Evolutionary conservation across 306 rosid species (phyloP).

Genomic region (Inga oerstediana): DNA sequence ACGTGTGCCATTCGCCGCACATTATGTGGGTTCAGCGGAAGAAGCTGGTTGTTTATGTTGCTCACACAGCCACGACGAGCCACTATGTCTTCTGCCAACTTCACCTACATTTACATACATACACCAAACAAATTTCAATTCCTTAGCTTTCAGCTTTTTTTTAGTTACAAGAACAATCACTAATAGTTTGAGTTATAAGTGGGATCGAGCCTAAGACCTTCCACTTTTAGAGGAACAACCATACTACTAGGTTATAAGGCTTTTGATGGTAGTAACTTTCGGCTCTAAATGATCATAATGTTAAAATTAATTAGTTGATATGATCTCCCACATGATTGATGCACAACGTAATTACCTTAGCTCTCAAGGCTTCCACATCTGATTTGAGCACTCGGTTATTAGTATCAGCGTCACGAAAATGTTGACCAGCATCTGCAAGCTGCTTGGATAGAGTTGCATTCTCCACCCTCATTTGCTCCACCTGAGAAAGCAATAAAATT

Average conservation of each 20-base stretch:
- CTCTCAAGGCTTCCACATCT: constrained; percentile 90
- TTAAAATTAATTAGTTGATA: not conserved
- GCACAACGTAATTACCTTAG: constrained; percentile 57
- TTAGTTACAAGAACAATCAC: too few species aligned
- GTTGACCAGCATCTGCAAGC: constrained; percentile 64
- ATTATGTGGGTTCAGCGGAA: constrained; percentile 48
- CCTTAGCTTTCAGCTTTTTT: too few species aligned
- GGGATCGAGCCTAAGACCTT: too few species aligned
- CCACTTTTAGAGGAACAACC: too few species aligned
- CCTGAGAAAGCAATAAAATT: constrained; percentile 43
- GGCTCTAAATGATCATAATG: not conserved
- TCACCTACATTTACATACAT: constrained; percentile 53
- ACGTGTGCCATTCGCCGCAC: constrained; percentile 49
- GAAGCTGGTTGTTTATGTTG: constrained; percentile 53
- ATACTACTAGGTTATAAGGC: too few species aligned
- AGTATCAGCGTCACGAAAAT: constrained; percentile 72
- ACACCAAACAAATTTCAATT: not conserved
- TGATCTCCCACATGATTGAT: not conserved
- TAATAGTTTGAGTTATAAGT: too few species aligned
- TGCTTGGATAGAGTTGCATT: constrained; percentile 63
- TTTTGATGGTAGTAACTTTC: not conserved
- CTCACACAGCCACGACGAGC: constrained; percentile 65
- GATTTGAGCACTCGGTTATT: constrained; percentile 82
- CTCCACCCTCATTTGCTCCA: constrained; percentile 65
- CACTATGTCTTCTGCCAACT: constrained; percentile 94